Evolutionary conservation across 371 early-diverging fungal genomes (phyloP).

Genomic region (Rhizopus stolonifer): DNA sequence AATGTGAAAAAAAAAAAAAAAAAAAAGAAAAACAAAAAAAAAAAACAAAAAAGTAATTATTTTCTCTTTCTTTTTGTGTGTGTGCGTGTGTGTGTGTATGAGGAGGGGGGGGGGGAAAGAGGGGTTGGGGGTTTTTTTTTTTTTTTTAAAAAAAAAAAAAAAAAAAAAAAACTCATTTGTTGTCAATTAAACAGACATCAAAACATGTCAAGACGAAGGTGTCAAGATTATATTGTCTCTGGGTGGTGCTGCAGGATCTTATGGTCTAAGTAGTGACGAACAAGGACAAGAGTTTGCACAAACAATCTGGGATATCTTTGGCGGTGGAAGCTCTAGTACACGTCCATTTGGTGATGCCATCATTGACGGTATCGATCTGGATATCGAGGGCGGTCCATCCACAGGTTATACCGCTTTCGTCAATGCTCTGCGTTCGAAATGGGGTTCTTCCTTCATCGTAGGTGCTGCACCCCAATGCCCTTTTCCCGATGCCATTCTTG

Average conservation of each 20-base stretch:
- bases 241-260: slow-evolving; percentile 69
- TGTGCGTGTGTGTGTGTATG: too few species aligned
- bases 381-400: slow-evolving; percentile 63
- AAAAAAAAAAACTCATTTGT: too few species aligned
- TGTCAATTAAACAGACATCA: slow-evolving; percentile 59
- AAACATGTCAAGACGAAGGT: slow-evolving; percentile 62
- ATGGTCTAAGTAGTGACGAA: slow-evolving; percentile 52
- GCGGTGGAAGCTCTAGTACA: slow-evolving; percentile 41
- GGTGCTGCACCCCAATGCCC: slow-evolving; percentile 78
- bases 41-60: too few species aligned
- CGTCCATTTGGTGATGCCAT: slow-evolving; percentile 65
- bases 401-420: slow-evolving; percentile 46
- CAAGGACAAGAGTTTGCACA: slow-evolving; percentile 56
- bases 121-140: too few species aligned
- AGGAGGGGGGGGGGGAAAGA: too few species aligned
- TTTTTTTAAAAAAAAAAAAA: background rate
- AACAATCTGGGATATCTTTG: slow-evolving; percentile 63
- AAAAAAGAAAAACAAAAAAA: too few species aligned
- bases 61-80: too few species aligned
- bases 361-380: slow-evolving; percentile 72
- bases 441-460: slow-evolving; percentile 49
- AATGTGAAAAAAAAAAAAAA: too few species aligned
- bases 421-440: slow-evolving; percentile 48
- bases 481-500: slow-evolving; percentile 61
- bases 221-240: slow-evolving; percentile 64